Conservation (phyloP, 352 stramenopile genomes). For the Albugo laibachii region DNA sequence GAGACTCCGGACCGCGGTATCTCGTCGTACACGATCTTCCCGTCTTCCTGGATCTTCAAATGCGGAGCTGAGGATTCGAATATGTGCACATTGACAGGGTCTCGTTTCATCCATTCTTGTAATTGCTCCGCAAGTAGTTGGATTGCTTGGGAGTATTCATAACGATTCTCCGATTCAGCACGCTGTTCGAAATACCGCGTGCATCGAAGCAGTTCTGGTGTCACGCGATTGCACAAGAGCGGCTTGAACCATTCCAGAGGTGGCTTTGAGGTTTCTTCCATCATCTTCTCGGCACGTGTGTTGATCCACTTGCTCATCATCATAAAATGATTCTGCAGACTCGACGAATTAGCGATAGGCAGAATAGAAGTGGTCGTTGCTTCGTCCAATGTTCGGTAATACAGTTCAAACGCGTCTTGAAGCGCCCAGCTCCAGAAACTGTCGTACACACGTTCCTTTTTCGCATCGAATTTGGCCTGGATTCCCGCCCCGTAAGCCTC, state of each 20-base stretch:
- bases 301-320: constrained; percentile 36
- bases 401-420: constrained; percentile 44
- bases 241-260: constrained; percentile 37
- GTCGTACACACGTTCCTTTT: constrained; percentile 56
- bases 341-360: constrained; percentile 10
- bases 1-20: constrained; percentile 22
- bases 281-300: constrained; percentile 20
- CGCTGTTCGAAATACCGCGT: constrained; percentile 27
- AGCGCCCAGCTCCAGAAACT: constrained; percentile 71
- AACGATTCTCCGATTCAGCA: constrained; percentile 19
- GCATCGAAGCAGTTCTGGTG: constrained; percentile 29
- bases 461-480: constrained; percentile 32
- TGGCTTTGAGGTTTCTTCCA: constrained; percentile 12
- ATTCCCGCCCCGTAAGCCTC: constrained; percentile 36
- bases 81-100: constrained; percentile 36
- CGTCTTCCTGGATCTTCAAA: constrained; percentile 26
- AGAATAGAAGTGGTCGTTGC: not conserved
- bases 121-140: constrained; percentile 39
- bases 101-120: constrained; percentile 21
- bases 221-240: constrained; percentile 50
- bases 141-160: constrained; percentile 27
- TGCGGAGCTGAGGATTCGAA: constrained; percentile 32
- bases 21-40: constrained; percentile 32
- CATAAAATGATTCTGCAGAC: constrained; percentile 20
- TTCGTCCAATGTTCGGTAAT: constrained; percentile 19